Conservation (phyloP, 768 basidiomycete species). For the Gautieria morchelliformis region DNA sequence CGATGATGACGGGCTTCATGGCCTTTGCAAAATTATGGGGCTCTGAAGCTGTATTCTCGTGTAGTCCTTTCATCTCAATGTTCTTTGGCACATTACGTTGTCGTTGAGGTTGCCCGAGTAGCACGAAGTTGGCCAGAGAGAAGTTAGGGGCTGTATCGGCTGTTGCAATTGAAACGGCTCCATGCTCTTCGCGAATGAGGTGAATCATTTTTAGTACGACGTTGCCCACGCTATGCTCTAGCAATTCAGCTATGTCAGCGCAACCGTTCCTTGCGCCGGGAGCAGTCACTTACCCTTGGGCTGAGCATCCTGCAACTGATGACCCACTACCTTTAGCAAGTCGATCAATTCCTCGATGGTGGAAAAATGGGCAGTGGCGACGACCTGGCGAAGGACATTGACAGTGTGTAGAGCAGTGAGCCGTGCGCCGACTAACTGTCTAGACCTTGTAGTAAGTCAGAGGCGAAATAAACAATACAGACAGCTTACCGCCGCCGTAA, state of each 20-base stretch:
- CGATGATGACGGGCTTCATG: slow-evolving; percentile 89
- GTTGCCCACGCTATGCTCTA: slow-evolving; percentile 93
- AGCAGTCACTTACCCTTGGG: slow-evolving; percentile 67
- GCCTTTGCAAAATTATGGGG: slow-evolving; percentile 68
- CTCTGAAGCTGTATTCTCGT: slow-evolving; percentile 36
- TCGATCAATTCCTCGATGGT: slow-evolving; percentile 79
- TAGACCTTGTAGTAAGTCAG: slow-evolving; percentile 23
- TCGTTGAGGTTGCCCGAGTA: slow-evolving; percentile 61
- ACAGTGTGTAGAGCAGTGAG: slow-evolving; percentile 85
- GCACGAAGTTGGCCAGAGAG: slow-evolving; percentile 78
- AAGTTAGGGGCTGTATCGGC: slow-evolving; percentile 32
- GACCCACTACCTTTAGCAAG: slow-evolving; percentile 71
- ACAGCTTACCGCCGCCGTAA: slow-evolving; percentile 6
- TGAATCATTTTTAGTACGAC: slow-evolving; percentile 89
- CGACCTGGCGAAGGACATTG: slow-evolving; percentile 79
- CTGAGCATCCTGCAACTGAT: slow-evolving; percentile 78
- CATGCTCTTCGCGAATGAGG: slow-evolving; percentile 91
- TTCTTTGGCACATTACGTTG: slow-evolving; percentile 32
- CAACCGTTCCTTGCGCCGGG: neutral
- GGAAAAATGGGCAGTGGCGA: slow-evolving; percentile 76
- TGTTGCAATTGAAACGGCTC: slow-evolving; percentile 37
- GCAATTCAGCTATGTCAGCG: slow-evolving; percentile 3
- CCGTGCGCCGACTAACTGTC: slow-evolving; percentile 87
- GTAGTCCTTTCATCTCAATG: slow-evolving; percentile 53
- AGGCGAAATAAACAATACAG: neutral